These are phyloP conservation scores for Neckera pumila DNA, from an alignment of 225 moss, liverwort and hornwort genomes.

Conservation along the genomic window DNA sequence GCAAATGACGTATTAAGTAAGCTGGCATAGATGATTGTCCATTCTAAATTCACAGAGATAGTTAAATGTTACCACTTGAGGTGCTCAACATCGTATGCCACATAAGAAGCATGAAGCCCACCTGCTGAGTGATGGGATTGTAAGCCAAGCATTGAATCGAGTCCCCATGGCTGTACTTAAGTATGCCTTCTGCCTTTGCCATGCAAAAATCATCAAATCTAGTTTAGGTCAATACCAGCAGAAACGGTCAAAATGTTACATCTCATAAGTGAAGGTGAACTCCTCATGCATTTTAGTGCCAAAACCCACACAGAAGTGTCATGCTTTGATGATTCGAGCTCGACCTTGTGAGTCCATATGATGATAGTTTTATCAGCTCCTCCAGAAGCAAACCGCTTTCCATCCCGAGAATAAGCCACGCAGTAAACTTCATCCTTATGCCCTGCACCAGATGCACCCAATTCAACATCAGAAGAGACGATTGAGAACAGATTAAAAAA, in stretches of 20 bases:
- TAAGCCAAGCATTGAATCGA: conserved; percentile 94
- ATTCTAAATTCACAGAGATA: not conserved
- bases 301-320: not conserved
- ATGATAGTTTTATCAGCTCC: conserved; percentile 94
- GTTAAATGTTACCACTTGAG: not conserved
- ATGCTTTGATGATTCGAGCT: not conserved
- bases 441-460: conserved; percentile 24
- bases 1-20: not conserved
- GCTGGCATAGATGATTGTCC: not conserved
- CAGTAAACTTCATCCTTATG: conserved; percentile 89
- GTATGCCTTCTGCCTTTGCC: conserved; percentile 90
- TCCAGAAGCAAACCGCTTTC: conserved; percentile 94
- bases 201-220: conserved; percentile 5
- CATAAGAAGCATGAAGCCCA: not conserved
- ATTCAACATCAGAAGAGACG: not conserved
- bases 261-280: not conserved
- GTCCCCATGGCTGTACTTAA: conserved; percentile 90
- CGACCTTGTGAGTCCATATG: conserved; percentile 99
- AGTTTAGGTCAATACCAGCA: conserved; percentile 2
- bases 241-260: not conserved
- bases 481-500: not conserved
- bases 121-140: conserved; percentile 97
- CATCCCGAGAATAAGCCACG: conserved; percentile 87
- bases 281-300: not conserved
- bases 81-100: not conserved